Percentiles rank a stretch among this genome's conserved stretches.
phyloP scores from a whole-genome alignment of 768 basidiomycete genomes.

The Lactifluus hygrophoroides region DNA sequence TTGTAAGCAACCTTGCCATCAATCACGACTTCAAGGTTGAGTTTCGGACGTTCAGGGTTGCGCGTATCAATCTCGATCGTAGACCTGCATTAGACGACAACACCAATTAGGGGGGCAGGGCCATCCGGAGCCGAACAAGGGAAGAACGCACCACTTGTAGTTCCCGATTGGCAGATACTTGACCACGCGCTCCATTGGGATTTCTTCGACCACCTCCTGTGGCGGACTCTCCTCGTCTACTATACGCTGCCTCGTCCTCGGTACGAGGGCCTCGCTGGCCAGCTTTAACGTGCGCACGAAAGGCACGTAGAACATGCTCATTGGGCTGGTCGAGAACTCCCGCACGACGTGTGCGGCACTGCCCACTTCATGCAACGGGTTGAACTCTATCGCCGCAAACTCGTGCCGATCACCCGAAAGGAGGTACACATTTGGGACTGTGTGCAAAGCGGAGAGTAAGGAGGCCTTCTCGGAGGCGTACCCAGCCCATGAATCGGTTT shows the following conservation, averaged over 20 bases:
- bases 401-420: conserved; percentile 73
- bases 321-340: conserved; percentile 63
- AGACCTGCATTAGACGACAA: conserved; percentile 36
- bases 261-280: conserved; percentile 38
- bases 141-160: conserved; percentile 46
- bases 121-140: not conserved
- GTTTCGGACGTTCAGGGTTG: conserved; percentile 39
- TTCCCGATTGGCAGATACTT: conserved; percentile 60
- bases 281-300: conserved; percentile 43
- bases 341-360: conserved; percentile 33
- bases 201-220: conserved; percentile 27
- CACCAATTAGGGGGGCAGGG: not conserved
- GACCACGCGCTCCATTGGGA: conserved; percentile 46
- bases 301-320: conserved; percentile 64
- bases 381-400: conserved; percentile 64
- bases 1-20: conserved; percentile 47
- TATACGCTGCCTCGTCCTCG: conserved; percentile 24
- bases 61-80: conserved; percentile 63
- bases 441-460: conserved; percentile 48
- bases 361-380: conserved; percentile 26
- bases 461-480: conserved; percentile 51
- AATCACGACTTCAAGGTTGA: conserved; percentile 51
- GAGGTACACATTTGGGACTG: conserved; percentile 62
- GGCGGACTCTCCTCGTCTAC: conserved; percentile 23
- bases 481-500: conserved; percentile 61